Conservation (phyloP, 2,329 filamentous ascomycete species). For the Diplodia scrobiculata region DNA sequence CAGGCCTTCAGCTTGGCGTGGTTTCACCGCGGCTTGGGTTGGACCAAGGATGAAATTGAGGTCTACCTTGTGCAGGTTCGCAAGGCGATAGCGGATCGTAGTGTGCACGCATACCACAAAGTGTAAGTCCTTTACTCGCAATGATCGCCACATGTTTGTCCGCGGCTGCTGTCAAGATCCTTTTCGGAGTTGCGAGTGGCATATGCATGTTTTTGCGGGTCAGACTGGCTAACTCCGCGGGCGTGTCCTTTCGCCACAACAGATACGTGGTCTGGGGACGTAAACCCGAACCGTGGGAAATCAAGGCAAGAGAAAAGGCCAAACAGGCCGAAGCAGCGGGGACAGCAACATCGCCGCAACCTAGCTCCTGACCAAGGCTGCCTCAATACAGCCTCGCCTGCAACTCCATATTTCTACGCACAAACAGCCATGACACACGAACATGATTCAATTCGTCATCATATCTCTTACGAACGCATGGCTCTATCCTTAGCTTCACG, state of each 20-base stretch:
- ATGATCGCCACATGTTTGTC: not conserved
- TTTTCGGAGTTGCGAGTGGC: not conserved
- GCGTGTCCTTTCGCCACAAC: not conserved
- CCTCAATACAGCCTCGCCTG: not conserved
- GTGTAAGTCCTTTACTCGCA: slow-evolving; percentile 39
- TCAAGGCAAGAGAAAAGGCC: slow-evolving; percentile 16
- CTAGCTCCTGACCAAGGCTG: not conserved
- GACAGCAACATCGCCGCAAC: not conserved
- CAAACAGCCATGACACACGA: not conserved
- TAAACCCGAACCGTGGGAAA: slow-evolving; percentile 27
- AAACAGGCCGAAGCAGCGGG: not conserved
- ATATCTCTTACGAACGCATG: not conserved
- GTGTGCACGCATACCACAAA: slow-evolving; percentile 49
- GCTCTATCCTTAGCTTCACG: not conserved
- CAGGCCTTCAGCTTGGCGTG: slow-evolving; percentile 50
- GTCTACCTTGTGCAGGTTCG: slow-evolving; percentile 50
- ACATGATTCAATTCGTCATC: slow-evolving; percentile 6
- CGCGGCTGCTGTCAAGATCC: not conserved
- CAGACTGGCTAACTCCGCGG: slow-evolving; percentile 29
- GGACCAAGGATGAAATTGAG: slow-evolving; percentile 50
- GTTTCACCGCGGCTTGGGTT: slow-evolving; percentile 49
- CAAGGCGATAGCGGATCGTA: slow-evolving; percentile 45
- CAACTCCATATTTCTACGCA: not conserved
- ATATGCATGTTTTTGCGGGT: slow-evolving; percentile 7
- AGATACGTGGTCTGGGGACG: slow-evolving; percentile 31